Conservation (phyloP, 768 basidiomycete genomes). For the Clathrus columnatus region DNA sequence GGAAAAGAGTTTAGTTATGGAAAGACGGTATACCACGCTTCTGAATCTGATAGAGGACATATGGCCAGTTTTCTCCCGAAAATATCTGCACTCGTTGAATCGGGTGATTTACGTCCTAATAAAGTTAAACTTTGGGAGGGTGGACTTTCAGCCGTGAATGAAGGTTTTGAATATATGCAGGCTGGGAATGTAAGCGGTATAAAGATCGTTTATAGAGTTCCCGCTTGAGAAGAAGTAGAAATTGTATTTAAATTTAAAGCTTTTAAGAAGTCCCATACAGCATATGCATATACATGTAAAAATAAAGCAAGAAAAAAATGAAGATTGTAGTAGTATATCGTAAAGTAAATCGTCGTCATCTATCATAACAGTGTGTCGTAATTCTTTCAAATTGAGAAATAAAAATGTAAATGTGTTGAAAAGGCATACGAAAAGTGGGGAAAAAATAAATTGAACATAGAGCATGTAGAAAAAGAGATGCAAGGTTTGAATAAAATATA, state of each 20-base stretch:
- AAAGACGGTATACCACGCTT: not conserved
- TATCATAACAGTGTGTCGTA: not conserved
- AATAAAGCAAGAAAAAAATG: not conserved
- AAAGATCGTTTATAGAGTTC: constrained; percentile 9
- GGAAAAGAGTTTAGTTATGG: constrained; percentile 2
- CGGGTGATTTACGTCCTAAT: not conserved
- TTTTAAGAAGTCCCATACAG: not conserved
- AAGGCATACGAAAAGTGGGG: not conserved
- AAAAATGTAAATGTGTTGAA: not conserved
- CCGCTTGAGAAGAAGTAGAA: not conserved
- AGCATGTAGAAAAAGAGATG: not conserved
- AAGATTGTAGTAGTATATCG: too few species aligned
- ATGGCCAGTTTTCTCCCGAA: not conserved
- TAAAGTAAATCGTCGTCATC: not conserved
- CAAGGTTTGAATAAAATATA: not conserved
- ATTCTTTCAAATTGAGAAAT: not conserved
- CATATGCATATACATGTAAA: not conserved
- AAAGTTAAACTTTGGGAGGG: constrained; percentile 9
- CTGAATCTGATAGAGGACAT: not conserved
- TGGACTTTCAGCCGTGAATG: constrained; percentile 8
- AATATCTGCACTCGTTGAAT: not conserved
- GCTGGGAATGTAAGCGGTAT: constrained; percentile 13
- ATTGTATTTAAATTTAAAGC: too few species aligned
- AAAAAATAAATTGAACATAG: too few species aligned
- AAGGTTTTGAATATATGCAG: constrained; percentile 12